Base-by-base conservation (phyloP, 2,329 filamentous ascomycete species). In the Aspergillus fischeri region DNA sequence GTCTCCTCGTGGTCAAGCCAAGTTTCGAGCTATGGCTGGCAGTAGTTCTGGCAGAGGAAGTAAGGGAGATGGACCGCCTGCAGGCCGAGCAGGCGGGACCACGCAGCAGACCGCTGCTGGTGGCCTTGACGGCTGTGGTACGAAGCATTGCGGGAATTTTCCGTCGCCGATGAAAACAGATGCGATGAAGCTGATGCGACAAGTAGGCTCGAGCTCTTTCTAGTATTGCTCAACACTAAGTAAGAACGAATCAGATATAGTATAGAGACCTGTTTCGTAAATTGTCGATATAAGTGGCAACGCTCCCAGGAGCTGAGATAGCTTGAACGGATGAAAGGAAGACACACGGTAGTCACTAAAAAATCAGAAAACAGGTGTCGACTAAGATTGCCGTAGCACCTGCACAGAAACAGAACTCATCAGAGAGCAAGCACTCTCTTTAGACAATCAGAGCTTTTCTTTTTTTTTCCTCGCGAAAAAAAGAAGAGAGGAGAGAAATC, bases 381-480 rank as follows among this genome's bases (percentile, higher is more conserved):
- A 74, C 71, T 72, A 72, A 57, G 62, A 66, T 67, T 73, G 71
- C 71, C 71, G 71, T 73, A 73, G 64, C 71, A 74, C 71, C 71
- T 74, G 71, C 64, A 64, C 63, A 63, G 53, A 69, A 65, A 65
- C 67, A 63, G 66, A 63, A 73, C 68, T 72, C 72, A 74, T 74
- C 69, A 74, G 71, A 74, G 69, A 73, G 72, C 68, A 67, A 66
- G 62, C 65, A 66, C 69, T 70, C 69, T 70, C 61, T 59, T 66
- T 54, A 49, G 55, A 50, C 27, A 57, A 55, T 55, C 45, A 59
- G 53, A 58, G 25, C 10, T 20, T 24, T 20, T 45, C n/a, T 10
- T 10, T 29, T 44, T 42, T 49, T 53, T 59, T 54, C 52, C 57
- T 59, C 51, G 55, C 56, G 57, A 53, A 58, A 59, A 54, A 64